Evolutionary conservation across 306 rosid genomes (phyloP), one percentile per base, ranked within the genome.

Genomic region (Rosa rugosa): DNA sequence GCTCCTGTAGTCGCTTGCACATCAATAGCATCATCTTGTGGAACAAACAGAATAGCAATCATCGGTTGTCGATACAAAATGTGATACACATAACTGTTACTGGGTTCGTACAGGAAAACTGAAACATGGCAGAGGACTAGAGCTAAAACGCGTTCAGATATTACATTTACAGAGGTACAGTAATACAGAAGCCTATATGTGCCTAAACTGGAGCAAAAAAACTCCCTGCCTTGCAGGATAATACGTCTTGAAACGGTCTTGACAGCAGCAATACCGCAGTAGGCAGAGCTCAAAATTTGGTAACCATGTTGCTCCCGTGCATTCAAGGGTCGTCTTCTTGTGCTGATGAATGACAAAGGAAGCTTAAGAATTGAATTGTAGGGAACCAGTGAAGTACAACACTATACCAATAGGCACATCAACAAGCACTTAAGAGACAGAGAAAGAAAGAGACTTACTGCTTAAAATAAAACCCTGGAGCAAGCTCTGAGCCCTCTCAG

Each of bases 401-500:
- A n/a, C 18, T n/a, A 41, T n/a, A 75, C 54, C 54, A 42, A n/a
- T 6, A 75, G 22, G 31, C 12, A 7, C 2, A 13, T 6, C 34
- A 41, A n/a, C n/a, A 40, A 11, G 41, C 51, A 41, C 11, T 45
- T 44, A 2, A 3, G 23, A 86, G 53, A 42, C 34, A 68, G 20
- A 36, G 64, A 13, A 47, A 78, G 56, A 12, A 70, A 77, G 79
- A 75, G 79, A 79, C 97, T 89, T 84, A 93, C 99, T 86, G 93
- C 99, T 96, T 84, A 96, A 87, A 77, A 96, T 93, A 83, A 96
- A 93, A 69, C 99, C 99, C 77, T 93, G 99, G 80, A 96, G 92
- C 88, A 96, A 87, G 92, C 98, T 93, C 86, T 96, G 99, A 53
- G 96, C 99, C 87, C 97, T 87, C 86, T 96, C 98, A 6, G 97